Base-by-base conservation (phyloP, 805 yeast species). In the Ogataea philodendri region DNA sequence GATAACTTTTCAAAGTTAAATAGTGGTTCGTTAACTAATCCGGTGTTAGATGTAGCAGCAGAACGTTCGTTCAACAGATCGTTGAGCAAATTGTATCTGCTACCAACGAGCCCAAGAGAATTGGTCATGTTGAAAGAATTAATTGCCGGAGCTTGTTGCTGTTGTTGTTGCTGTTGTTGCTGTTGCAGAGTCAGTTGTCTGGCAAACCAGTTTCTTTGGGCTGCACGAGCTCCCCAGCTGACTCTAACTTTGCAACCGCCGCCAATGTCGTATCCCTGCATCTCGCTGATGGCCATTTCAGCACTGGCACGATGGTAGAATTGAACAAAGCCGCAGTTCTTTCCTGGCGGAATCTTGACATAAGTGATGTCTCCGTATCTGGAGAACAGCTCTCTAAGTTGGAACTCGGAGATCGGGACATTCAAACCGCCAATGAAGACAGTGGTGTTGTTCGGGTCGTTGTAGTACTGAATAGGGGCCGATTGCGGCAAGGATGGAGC, bases 241-340 rank as follows among this genome's bases (percentile, higher is more conserved):
- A 88, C 70, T 49, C 95, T 70, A 31, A 88, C 79, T 43, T 90
- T 72, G 39, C 85, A 81, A 39, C 85, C 88, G 8, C 32, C 89
- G 14, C 62, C 90, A 49, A 88, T 81, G 22, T 87, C 86, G 55
- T 78, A 85, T 7, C 95, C 95, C 62, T 88, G 95, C 94, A 88
- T 83, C 45, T 81, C 83, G 22, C 76, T 69, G 44, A 88, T 84
- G 8, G 96, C 95, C 36, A 71, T 71, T 60, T 89, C 96, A 2
- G 96, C 96, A 48, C 85, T 78, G 27, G 78, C 76, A 39, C 95
- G 69, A 35, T 81, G 76, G 25, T 78, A 74, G 57, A 74, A 88
- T 59, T 85, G 94, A 35, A 88, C 87, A 63, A 89, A 87, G 1
- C 95, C 96, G 62, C 95, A 86, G 43, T 60, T 60, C 45, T 80